Evolutionary conservation across 768 basidiomycete genomes (phyloP).

Genomic region (Daedaleopsis nitida): DNA sequence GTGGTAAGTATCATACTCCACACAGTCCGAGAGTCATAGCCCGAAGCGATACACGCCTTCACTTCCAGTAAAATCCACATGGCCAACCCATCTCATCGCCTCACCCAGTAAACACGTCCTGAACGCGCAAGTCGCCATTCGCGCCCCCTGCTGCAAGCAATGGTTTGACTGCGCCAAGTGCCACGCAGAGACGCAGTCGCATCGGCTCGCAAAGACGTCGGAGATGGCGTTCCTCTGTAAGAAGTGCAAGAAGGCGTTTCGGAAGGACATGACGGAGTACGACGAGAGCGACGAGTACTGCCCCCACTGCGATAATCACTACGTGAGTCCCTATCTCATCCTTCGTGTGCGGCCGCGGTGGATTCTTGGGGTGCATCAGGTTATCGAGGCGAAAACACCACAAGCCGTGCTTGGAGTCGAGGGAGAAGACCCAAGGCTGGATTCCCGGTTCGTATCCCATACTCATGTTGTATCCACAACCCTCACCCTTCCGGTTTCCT

Average conservation of each 20-base stretch:
- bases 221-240: conserved; percentile 89
- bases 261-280: conserved; percentile 90
- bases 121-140: conserved; percentile 94
- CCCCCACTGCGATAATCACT: conserved; percentile 98
- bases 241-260: conserved; percentile 93
- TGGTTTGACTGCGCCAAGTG: conserved; percentile 99
- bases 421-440: conserved; percentile 87
- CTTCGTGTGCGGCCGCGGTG: background rate
- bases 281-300: conserved; percentile 99
- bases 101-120: conserved; percentile 84
- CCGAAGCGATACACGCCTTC: too few species aligned
- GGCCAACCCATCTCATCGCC: background rate
- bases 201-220: conserved; percentile 67
- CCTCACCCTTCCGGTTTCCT: conserved; percentile 11
- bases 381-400: conserved; percentile 90
- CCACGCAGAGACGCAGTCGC: conserved; percentile 82
- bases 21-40: too few species aligned
- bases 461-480: background rate
- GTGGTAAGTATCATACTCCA: too few species aligned
- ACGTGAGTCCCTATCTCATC: conserved; percentile 54
- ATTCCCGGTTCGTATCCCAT: conserved; percentile 65
- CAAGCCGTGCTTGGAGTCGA: conserved; percentile 84
- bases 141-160: conserved; percentile 95
- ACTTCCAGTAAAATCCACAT: too few species aligned
- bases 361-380: conserved; percentile 46